Conservation (phyloP, 2,329 filamentous ascomycete species). For the Colletotrichum acutatum region DNA sequence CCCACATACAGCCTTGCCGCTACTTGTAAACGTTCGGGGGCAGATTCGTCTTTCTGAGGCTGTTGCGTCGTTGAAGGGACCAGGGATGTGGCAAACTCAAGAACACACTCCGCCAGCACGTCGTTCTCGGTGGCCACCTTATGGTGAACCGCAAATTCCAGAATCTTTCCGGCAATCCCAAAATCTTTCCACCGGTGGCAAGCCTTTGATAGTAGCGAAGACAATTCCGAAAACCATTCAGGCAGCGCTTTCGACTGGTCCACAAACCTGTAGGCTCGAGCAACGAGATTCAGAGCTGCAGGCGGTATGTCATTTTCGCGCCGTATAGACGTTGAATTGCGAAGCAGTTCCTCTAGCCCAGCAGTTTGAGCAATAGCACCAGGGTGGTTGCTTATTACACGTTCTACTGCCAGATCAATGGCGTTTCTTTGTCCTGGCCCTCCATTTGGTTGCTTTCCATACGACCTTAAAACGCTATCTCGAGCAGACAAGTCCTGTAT, state of each 20-base stretch:
- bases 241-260: slow-evolving; percentile 15
- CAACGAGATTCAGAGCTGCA: slow-evolving; percentile 23
- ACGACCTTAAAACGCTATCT: neutral
- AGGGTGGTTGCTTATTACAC: slow-evolving; percentile 3
- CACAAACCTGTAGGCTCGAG: slow-evolving; percentile 18
- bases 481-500: neutral
- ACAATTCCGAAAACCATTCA: slow-evolving; percentile 27
- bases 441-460: neutral
- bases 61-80: neutral
- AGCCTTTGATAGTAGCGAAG: slow-evolving; percentile 22
- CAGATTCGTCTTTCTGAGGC: neutral
- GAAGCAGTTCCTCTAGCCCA: neutral
- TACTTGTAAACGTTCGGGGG: neutral
- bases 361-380: neutral
- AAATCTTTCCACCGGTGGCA: slow-evolving; percentile 25
- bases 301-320: neutral
- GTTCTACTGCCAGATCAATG: neutral
- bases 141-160: slow-evolving; percentile 17
- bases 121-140: neutral
- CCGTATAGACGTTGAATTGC: neutral
- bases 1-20: slow-evolving; percentile 16
- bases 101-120: slow-evolving; percentile 14
- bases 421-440: neutral
- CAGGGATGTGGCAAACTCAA: slow-evolving; percentile 16
- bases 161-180: slow-evolving; percentile 19